Conservation (phyloP, 148 eudicot species). For the Fagopyrum esculentum region DNA sequence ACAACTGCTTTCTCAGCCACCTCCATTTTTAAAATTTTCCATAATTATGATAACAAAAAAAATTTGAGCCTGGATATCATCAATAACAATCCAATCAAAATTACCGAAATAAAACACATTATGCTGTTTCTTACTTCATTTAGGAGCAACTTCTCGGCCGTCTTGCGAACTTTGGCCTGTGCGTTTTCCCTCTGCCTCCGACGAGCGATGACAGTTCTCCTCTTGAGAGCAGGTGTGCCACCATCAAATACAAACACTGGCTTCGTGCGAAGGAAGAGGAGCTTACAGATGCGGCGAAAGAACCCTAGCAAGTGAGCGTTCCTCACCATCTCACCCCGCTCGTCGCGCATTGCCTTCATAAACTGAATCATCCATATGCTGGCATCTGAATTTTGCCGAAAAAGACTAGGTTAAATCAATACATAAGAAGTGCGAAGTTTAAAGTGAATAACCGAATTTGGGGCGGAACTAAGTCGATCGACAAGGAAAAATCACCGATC, state of each 20-base stretch:
- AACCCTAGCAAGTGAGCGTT: slow-evolving; percentile 90
- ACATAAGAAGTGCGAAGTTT: not conserved
- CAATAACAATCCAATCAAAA: not conserved
- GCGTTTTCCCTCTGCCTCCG: slow-evolving; percentile 92
- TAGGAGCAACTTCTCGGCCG: slow-evolving; percentile 86
- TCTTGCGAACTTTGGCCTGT: slow-evolving; percentile 79
- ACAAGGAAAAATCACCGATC: slow-evolving; percentile 42
- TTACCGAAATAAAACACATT: not conserved
- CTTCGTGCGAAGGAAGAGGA: slow-evolving; percentile 76
- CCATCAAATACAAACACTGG: slow-evolving; percentile 97
- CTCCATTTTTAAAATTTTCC: not conserved
- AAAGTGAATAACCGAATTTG: slow-evolving; percentile 4
- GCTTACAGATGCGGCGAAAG: slow-evolving; percentile 95
- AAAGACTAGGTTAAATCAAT: not conserved
- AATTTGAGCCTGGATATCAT: not conserved
- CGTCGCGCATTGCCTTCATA: slow-evolving; percentile 98
- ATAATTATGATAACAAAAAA: not conserved
- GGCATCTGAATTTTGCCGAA: slow-evolving; percentile 45
- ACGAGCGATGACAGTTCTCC: slow-evolving; percentile 84
- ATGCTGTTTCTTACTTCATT: slow-evolving; percentile 49
- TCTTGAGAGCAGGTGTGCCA: slow-evolving; percentile 81
- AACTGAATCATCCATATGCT: slow-evolving; percentile 99
- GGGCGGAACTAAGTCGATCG: not conserved
- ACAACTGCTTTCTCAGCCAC: not conserved
- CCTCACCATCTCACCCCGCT: slow-evolving; percentile 90